Conservation (phyloP, 2,329 filamentous ascomycete species). For the Clonostachys chloroleuca region DNA sequence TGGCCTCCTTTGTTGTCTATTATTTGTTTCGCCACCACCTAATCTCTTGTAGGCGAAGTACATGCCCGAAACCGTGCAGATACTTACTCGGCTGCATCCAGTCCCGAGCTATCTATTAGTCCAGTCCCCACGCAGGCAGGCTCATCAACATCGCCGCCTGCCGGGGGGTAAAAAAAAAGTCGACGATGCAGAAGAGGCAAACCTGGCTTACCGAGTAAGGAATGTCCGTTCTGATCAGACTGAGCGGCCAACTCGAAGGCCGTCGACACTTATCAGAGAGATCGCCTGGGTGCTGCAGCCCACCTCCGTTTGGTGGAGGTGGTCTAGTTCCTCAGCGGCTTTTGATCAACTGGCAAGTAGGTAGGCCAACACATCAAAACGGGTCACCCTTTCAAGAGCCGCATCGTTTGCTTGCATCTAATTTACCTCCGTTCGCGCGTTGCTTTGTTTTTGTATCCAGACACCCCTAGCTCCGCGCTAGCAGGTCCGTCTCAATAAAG, state of each 20-base stretch:
- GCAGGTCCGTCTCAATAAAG: slow-evolving; percentile 55
- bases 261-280: slow-evolving; percentile 32
- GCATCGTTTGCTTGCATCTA: slow-evolving; percentile 20
- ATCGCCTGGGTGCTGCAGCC: slow-evolving; percentile 40
- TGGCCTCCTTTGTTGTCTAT: too few species aligned
- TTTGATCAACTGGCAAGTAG: slow-evolving; percentile 75
- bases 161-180: too few species aligned
- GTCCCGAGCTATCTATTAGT: too few species aligned
- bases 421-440: slow-evolving; percentile 11
- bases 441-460: slow-evolving; percentile 13
- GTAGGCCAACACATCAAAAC: slow-evolving; percentile 88
- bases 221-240: too few species aligned
- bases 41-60: too few species aligned
- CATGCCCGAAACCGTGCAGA: too few species aligned
- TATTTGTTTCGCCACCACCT: too few species aligned
- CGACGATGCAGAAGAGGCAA: too few species aligned
- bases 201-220: too few species aligned
- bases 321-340: slow-evolving; percentile 55
- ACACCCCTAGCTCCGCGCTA: slow-evolving; percentile 47
- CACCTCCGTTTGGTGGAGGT: slow-evolving; percentile 54
- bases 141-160: too few species aligned
- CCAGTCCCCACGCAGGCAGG: too few species aligned
- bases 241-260: neutral
- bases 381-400: slow-evolving; percentile 50
- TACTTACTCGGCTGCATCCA: too few species aligned